Base-by-base conservation (phyloP, 2,329 filamentous ascomycete species). In the Amauroascus verrucosus region DNA sequence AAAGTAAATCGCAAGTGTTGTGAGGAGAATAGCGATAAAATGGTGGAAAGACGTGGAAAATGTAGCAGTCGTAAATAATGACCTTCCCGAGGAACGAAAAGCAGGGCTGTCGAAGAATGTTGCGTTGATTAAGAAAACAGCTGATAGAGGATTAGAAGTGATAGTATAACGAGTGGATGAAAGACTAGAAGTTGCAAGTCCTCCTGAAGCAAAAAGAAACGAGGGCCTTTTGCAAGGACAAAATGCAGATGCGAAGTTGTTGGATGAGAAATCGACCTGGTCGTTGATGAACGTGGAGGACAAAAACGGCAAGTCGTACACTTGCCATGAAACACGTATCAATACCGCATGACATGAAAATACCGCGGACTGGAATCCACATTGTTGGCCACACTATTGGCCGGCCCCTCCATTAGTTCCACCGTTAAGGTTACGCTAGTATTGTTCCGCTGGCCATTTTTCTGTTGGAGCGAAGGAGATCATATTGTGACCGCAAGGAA, bases 111-210 rank as follows among this genome's bases (percentile, higher is more conserved):
- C 28, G 24, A 9, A 13, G 9, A 35, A 49, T 40, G 16, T 32
- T 18, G 32, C 35, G 38, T 44, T 22, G 37, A 33, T 24, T 9
- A n/a, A 18, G 6, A 7, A 51, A 33, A 28, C 38, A 43, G 35
- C 14, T 5, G 22, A 5, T 5, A 30, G 14, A 44, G 24, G 6
- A 14, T 51, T 32, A 32, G 16, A 41, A 41, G 24, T 18, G 2
- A 33, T 18, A 43, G 22, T 20, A n/a, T 24, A 53, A 40, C 50
- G 50, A 53, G 50, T 53, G 50, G 47, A 53, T 47, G 6, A 35
- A 40, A 18, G 5, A 44, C 20, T 22, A 9, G 22, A 38, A 7
- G 37, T n/a, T 18, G 26, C 2, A 7, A 6, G 33, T 30, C 16
- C 26, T 32, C 43, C 43, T 7, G 26, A 49, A 32, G 22, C 13